Base-by-base conservation (phyloP, 192 early-diverging fungal genomes). In the Rhizophagus sp. region DNA sequence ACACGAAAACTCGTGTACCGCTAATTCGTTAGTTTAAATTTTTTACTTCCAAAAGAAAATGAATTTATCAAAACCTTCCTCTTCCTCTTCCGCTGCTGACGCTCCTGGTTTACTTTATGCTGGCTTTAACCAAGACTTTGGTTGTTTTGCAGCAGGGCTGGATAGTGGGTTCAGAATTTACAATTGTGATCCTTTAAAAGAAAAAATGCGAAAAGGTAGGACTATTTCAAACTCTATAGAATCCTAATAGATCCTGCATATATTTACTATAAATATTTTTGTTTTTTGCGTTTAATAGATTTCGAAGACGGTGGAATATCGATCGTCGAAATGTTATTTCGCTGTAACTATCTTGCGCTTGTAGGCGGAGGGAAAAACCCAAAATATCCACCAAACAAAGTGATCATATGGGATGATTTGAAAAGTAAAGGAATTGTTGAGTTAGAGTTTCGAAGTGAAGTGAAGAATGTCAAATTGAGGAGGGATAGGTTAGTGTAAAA, bases 341-440 rank as follows among this genome's bases (percentile, higher is more conserved):
- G 94, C 8, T 93, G 93, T 75, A 97, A 97, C 81, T 95, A 93
- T 80, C 86, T 97, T 47, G 96, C 93, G 0, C 87, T 96, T 68
- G 95, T 97, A 15, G 95, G 94, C 36, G 94, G 94, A 2, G 95
- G 95, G 15, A 89, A 91, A 75, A 93, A 95, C 76, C 95, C 96
- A 62, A 88, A 89, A 80, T 94, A 93, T 71, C 92, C 94, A n/a
- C 94, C 94, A 11, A 96, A 94, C 84, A 92, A 92, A 67, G 96
- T 95, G 17, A 90, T 94, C 62, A 90, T 97, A 67, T 97, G 94
- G 89, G 96, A 97, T 76, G 94, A 95, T 76, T 87, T 89, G 11
- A 92, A 89, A 81, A 88, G 86, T 57, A 90, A 90, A 74, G 86
- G 91, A 5, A 88, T 96, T 17, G 85, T 91, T 5, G 93, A 94